phyloP scores from a whole-genome alignment of 306 rosid species.

The Vachellia pachyceras region DNA sequence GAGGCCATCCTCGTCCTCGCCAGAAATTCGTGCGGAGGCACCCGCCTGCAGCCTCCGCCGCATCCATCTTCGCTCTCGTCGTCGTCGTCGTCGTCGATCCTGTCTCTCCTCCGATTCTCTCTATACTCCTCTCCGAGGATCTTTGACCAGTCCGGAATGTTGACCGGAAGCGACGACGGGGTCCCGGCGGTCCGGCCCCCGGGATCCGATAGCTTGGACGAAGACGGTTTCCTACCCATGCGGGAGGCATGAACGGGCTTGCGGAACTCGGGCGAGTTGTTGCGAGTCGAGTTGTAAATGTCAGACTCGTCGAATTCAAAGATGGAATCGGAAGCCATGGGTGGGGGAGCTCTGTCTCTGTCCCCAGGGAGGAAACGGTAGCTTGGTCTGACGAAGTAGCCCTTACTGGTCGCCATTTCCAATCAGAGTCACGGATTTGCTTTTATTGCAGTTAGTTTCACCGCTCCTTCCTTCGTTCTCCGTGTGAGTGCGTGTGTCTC shows the following conservation, averaged over 20 bases:
- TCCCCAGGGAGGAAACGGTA: constrained; percentile 57
- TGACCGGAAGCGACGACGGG: too few species aligned
- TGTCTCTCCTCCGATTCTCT: constrained; percentile 40
- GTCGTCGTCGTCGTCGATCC: too few species aligned
- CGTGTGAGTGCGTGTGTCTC: not conserved
- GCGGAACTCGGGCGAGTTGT: constrained; percentile 61
- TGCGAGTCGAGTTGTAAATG: constrained; percentile 55
- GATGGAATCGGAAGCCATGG: constrained; percentile 48
- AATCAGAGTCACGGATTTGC: not conserved
- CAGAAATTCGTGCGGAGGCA: constrained; percentile 84
- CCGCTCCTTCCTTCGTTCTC: not conserved
- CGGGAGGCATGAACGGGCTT: constrained; percentile 42
- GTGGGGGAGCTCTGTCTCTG: constrained; percentile 36
- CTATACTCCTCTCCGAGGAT: constrained; percentile 70
- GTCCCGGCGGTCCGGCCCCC: too few species aligned
- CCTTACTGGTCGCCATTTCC: constrained; percentile 63
- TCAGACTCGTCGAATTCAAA: constrained; percentile 81
- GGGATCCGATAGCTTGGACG: constrained; percentile 41
- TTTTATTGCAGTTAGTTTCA: not conserved
- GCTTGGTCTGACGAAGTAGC: constrained; percentile 49
- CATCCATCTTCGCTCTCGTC: constrained; percentile 41
- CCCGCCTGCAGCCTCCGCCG: constrained; percentile 39
- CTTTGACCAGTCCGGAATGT: constrained; percentile 87
- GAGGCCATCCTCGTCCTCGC: constrained; percentile 82
- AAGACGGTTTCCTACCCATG: constrained; percentile 39